Conservation (phyloP, 2,329 filamentous ascomycete species). For the Claviceps sp. region DNA sequence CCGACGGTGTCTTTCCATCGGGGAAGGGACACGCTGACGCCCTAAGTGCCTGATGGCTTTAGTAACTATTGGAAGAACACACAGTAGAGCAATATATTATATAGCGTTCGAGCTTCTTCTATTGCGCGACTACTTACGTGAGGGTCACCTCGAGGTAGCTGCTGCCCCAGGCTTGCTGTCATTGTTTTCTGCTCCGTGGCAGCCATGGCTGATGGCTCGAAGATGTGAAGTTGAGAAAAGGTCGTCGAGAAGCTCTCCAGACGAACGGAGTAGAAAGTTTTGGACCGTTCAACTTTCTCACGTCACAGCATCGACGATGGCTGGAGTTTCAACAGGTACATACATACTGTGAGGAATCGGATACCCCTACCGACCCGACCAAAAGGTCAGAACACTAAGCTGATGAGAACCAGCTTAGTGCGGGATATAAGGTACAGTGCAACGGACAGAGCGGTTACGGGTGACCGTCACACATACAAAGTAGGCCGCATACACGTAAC, state of each 20-base stretch:
- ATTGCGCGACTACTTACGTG: background rate
- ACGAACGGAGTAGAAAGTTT: constrained; percentile 14
- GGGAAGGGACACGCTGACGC: constrained; percentile 18
- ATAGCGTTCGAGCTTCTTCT: no score
- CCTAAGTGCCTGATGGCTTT: constrained; percentile 6
- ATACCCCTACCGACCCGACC: no score
- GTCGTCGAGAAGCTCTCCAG: background rate
- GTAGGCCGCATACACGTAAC: no score
- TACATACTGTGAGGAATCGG: no score
- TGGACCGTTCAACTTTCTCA: no score
- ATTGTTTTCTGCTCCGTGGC: background rate
- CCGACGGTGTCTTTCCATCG: constrained; percentile 14
- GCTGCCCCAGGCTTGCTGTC: background rate
- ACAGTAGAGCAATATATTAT: background rate
- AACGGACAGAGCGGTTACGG: no score
- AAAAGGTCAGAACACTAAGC: no score
- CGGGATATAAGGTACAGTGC: no score
- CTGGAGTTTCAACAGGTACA: no score
- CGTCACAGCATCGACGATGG: no score
- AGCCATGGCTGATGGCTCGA: background rate
- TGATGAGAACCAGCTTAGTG: no score
- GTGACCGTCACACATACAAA: no score
- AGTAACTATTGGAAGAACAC: background rate
- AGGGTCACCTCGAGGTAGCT: background rate
- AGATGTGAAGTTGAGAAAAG: background rate